phyloP scores from a whole-genome alignment of 257 asterid genomes.

The Solanum sitiens region DNA sequence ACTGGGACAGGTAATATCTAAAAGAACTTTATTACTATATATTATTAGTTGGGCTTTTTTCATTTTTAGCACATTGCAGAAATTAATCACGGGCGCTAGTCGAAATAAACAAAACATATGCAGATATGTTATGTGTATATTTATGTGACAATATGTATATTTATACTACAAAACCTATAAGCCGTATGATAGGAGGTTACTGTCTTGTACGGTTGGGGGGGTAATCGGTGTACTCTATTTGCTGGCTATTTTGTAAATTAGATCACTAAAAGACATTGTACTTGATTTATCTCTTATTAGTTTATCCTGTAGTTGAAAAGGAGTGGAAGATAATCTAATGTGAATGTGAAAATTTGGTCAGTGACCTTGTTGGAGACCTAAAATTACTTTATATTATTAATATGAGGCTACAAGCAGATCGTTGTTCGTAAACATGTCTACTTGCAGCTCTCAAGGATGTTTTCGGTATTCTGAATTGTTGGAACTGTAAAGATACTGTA shows the following conservation, averaged over 20 bases:
- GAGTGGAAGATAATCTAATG: neutral
- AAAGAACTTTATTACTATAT: neutral
- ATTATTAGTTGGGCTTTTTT: neutral
- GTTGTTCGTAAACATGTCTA: neutral
- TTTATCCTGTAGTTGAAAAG: neutral
- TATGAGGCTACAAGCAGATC: neutral
- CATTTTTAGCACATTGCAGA: neutral
- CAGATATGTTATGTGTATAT: neutral
- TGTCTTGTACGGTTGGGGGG: neutral
- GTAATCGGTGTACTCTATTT: neutral
- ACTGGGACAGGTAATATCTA: constrained; percentile 84
- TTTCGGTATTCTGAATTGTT: neutral
- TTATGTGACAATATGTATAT: neutral
- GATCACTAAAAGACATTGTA: neutral
- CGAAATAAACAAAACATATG: neutral
- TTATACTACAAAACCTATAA: neutral
- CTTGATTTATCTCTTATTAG: neutral
- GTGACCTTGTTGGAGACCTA: neutral
- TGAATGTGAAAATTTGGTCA: neutral
- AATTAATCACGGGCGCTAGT: neutral
- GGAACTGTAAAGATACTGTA: neutral
- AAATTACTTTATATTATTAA: neutral
- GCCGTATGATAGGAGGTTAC: neutral
- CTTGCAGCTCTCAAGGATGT: neutral
- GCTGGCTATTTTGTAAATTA: neutral